Percentiles rank a stretch among this genome's conserved stretches.
Evolutionary conservation across 1,139 yeast species (phyloP).

Genomic region (Saccharomyces hybrid): DNA sequence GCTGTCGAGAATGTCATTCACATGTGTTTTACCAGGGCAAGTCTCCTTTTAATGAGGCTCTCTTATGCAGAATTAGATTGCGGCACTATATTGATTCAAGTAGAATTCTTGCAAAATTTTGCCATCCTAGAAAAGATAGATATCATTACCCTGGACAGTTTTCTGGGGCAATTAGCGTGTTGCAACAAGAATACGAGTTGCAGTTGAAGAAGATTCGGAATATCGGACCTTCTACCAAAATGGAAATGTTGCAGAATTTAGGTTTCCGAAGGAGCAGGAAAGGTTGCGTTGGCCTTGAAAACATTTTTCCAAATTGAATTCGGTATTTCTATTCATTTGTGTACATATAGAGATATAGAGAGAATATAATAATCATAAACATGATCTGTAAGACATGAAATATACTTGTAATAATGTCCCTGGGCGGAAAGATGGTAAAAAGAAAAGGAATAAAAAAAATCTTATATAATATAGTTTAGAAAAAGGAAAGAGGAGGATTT

Average conservation of each 20-base stretch:
- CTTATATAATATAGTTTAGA: too few species aligned
- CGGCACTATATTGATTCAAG: neutral
- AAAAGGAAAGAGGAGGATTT: neutral
- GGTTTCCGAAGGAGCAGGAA: neutral
- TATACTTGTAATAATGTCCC: neutral
- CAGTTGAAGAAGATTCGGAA: neutral
- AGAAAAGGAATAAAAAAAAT: too few species aligned
- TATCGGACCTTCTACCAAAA: neutral
- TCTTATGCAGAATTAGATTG: too few species aligned
- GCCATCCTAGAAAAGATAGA: neutral
- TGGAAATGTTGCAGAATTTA: neutral
- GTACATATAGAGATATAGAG: too few species aligned
- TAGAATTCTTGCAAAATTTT: neutral
- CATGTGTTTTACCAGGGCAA: neutral
- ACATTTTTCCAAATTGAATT: neutral
- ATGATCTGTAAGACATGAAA: neutral
- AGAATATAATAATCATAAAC: neutral
- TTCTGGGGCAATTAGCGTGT: neutral
- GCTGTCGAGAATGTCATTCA: neutral
- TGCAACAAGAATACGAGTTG: neutral
- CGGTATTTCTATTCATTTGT: too few species aligned
- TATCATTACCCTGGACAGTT: neutral
- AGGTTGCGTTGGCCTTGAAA: neutral
- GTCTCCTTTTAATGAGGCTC: neutral
- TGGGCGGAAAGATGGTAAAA: too few species aligned